phyloP scores from a whole-genome alignment of 2,329 filamentous ascomycete species.

The Colletotrichum ledebouriae region DNA sequence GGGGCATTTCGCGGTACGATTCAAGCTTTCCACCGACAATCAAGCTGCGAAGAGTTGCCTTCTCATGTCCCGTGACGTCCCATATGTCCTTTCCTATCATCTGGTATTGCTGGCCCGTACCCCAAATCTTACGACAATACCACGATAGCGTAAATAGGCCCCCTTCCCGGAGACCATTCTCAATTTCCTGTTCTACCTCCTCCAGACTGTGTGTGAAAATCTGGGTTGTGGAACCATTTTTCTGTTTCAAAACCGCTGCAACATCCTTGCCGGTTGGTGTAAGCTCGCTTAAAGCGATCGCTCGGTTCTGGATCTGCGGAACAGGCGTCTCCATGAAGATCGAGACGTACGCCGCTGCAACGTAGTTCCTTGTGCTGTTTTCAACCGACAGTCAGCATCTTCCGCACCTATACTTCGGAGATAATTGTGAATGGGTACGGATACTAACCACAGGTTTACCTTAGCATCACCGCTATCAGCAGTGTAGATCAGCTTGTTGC shows the following conservation, averaged over 20 bases:
- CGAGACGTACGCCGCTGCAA: slow-evolving; percentile 47
- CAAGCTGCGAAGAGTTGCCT: slow-evolving; percentile 44
- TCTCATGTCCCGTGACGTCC: slow-evolving; percentile 46
- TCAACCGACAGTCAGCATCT: too few relatives aligned
- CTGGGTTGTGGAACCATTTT: slow-evolving; percentile 43
- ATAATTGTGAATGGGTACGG: too few relatives aligned
- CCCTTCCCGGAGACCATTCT: slow-evolving; percentile 40
- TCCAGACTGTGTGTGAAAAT: slow-evolving; percentile 43
- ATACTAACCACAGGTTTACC: slow-evolving; percentile 21
- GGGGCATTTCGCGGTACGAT: slow-evolving; percentile 45
- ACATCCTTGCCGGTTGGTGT: slow-evolving; percentile 47
- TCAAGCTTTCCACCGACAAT: slow-evolving; percentile 45
- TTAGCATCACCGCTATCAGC: slow-evolving; percentile 13
- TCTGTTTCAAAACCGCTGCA: slow-evolving; percentile 42
- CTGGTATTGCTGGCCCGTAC: slow-evolving; percentile 41
- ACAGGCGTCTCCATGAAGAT: slow-evolving; percentile 47
- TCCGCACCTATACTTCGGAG: too few relatives aligned
- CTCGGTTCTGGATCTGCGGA: slow-evolving; percentile 43
- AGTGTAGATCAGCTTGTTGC: slow-evolving; percentile 18
- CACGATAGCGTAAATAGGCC: slow-evolving; percentile 45
- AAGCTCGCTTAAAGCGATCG: slow-evolving; percentile 46
- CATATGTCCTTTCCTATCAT: slow-evolving; percentile 46
- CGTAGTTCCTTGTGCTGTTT: slow-evolving; percentile 47
- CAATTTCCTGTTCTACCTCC: slow-evolving; percentile 46
- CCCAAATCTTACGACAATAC: slow-evolving; percentile 49